Evolutionary conservation across 352 stramenopile genomes (phyloP).

Genomic region (Globisporangium echinulatum): DNA sequence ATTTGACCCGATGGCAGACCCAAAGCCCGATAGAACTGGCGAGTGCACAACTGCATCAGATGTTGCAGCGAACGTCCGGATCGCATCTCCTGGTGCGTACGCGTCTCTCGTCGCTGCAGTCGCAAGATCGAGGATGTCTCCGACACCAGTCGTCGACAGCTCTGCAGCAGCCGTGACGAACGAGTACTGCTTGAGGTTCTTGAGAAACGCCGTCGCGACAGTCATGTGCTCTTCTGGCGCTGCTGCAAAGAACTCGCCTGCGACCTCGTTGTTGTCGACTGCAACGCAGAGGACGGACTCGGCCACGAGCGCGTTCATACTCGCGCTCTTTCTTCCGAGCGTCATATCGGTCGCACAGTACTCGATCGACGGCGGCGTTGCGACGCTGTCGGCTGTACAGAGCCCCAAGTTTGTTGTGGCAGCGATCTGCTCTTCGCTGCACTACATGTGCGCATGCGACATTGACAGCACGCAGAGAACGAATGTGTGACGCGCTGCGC

Average conservation of each 20-base stretch:
- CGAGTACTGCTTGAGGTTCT: conserved; percentile 28
- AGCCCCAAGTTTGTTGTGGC: conserved; percentile 14
- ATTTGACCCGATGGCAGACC: conserved; percentile 12
- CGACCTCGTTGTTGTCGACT: conserved; percentile 44
- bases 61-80: conserved; percentile 22
- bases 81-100: conserved; percentile 26
- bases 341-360: conserved; percentile 38
- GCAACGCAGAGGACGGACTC: conserved; percentile 43
- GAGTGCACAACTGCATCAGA: conserved; percentile 5
- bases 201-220: conserved; percentile 25
- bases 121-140: neutral
- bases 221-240: conserved; percentile 25
- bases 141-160: neutral
- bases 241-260: conserved; percentile 25
- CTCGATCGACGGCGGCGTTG: conserved; percentile 15
- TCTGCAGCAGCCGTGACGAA: conserved; percentile 14
- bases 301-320: conserved; percentile 26
- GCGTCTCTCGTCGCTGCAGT: neutral
- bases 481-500: neutral
- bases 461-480: neutral
- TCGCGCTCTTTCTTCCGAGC: conserved; percentile 14
- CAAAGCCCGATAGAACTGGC: conserved; percentile 20
- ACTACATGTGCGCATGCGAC: conserved; percentile 14
- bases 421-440: conserved; percentile 18
- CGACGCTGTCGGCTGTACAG: conserved; percentile 12